Conservation (phyloP, 768 basidiomycete genomes). For the Hericium rajendrae region DNA sequence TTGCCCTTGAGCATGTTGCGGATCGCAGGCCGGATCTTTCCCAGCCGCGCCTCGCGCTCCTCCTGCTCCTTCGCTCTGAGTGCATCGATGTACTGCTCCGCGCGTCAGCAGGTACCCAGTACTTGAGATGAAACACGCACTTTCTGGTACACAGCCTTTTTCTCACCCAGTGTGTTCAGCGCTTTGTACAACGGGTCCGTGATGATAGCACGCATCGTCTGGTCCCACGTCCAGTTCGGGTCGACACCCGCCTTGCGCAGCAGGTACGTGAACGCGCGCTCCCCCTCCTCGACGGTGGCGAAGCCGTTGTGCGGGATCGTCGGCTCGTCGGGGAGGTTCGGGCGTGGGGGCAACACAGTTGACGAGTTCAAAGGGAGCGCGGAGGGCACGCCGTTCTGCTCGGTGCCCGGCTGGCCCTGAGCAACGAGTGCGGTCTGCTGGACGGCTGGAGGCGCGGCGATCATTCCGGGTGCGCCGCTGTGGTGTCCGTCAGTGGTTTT, state of each 20-base stretch:
- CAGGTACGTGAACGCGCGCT: conserved; percentile 88
- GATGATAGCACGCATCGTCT: conserved; percentile 95
- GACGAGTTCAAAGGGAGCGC: conserved; percentile 49
- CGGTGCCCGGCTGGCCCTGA: conserved; percentile 18
- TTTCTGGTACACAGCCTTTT: conserved; percentile 91
- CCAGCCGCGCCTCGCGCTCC: conserved; percentile 73
- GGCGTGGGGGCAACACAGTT: conserved; percentile 59
- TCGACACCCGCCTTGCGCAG: conserved; percentile 85
- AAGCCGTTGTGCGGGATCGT: conserved; percentile 89
- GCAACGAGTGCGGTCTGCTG: conserved; percentile 22
- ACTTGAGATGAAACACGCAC: conserved; percentile 30
- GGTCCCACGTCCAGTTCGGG: conserved; percentile 94
- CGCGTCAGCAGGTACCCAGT: background rate
- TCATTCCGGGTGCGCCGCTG: conserved; percentile 7
- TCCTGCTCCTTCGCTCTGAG: conserved; percentile 77
- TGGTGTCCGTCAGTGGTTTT: background rate
- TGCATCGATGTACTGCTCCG: conserved; percentile 60
- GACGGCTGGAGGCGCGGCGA: background rate
- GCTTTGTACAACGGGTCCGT: conserved; percentile 97
- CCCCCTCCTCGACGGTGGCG: conserved; percentile 76
- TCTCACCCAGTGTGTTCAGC: conserved; percentile 86
- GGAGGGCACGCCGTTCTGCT: conserved; percentile 37
- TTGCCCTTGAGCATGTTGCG: conserved; percentile 81
- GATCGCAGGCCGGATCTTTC: conserved; percentile 79
- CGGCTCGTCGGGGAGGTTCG: conserved; percentile 78